Evolutionary conservation across 345 rosid genomes (phyloP), one percentile per base, ranked within the genome.

Genomic region (Salix viminalis): DNA sequence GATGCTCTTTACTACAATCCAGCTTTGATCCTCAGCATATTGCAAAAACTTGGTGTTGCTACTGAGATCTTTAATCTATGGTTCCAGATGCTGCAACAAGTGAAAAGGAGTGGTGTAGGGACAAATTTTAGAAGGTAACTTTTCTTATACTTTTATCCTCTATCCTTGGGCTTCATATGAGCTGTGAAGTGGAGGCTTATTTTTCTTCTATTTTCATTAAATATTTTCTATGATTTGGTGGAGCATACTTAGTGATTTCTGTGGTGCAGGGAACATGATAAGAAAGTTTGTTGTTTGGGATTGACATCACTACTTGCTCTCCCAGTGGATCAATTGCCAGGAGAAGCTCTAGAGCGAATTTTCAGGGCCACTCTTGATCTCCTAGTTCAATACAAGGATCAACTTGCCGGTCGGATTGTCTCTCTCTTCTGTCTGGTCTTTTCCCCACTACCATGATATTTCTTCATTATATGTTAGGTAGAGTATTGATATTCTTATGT

Each of bases 201-300:
- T 56, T 46, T 28, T 56, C 36, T 46, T 18, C n/a, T 50, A 19
- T 16, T 50, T 8, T 41, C 58, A 50, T 50, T 50, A 50, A 18
- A 50, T 18, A n/a, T 21, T 50, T 50, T 56, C 62, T 56, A 56
- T n/a, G 14, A 56, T 56, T 54, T n/a, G 28, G 13, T 56, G 62
- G 26, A 56, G 23, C 28, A 56, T 52, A 69, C 65, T 41, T 41
- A 82, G 64, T 75, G 41, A 61, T 77, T 64, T 85, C 71, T 72
- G 50, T 66, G 58, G 79, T 70, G 69, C 91, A 96, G 99, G 90
- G 98, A 90, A 76, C 94, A 96, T 74, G 97, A 90, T 80, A 96
- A 96, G 84, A 96, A 96, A 86, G 94, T 96, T 60, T 96, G 99
- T 86, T 92, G 97, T 86, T 86, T 96, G 90, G 99, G 99, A 44